Base-by-base conservation (phyloP, 805 yeast species). In the Wickerhamomyces alni region DNA sequence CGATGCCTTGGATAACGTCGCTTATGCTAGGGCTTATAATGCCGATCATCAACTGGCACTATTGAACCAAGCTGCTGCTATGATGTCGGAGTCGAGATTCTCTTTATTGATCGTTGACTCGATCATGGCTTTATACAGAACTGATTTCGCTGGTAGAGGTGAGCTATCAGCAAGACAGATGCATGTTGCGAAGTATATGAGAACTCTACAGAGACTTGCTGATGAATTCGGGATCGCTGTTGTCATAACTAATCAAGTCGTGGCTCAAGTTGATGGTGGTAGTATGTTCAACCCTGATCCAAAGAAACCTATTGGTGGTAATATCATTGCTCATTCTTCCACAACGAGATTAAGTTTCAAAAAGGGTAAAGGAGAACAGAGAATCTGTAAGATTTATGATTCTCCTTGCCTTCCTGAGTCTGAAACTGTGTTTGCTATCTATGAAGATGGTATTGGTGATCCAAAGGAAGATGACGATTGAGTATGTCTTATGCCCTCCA, bases 181-280 rank as follows among this genome's bases (percentile, higher is more conserved):
- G 67, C 96, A 87, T 55, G 89, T 93, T 40, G 97, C 97, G 24
- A 83, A 82, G 62, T 88, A 83, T 56, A 81, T 93, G 89, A 74
- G 98, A 52, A 81, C 85, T 16, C 72, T 93, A 44, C 98, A 93
- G 62, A 69, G 96, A 52, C 72, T 93, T 39, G 98, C 98, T 0
- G 99, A 93, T 62, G 98, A 91, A 66, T 93, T 86, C 63, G 99
- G 99, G 34, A 87, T 93, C 41, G 99, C 98, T 0, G 96, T 91
- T 9, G 88, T 93, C 7, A 87, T 93, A 34, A 85, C 94, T 2
- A 93, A 93, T 64, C 99, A 93, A 63, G 99, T 93, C 17, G 96
- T 87, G 7, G 97, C 98, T 4, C 97, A 89, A 62, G 99, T 93
- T 16, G 99, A 93, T 57, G 94, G 94, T 55, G 78, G 78, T 31